Evolutionary conservation across 306 rosid species (phyloP).

Genomic region (Quercus berberidifolia): DNA sequence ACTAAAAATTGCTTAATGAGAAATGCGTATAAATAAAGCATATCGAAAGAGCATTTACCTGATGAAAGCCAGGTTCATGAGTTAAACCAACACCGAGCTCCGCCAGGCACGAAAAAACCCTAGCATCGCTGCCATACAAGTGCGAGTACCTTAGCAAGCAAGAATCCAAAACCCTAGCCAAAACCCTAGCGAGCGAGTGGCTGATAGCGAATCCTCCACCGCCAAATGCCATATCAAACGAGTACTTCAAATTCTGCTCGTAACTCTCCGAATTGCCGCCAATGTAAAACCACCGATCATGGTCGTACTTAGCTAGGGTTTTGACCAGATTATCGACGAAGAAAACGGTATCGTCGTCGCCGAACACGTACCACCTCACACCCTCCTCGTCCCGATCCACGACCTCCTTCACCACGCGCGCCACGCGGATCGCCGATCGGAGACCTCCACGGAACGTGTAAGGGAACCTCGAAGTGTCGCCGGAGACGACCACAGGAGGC

Average conservation of each 20-base stretch:
- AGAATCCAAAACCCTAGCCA: conserved; percentile 76
- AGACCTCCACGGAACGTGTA: conserved; percentile 63
- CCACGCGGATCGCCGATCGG: conserved; percentile 86
- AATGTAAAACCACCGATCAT: conserved; percentile 62
- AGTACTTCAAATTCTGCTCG: conserved; percentile 57
- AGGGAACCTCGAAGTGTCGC: conserved; percentile 57
- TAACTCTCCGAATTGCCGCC: conserved; percentile 86
- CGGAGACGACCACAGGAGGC: conserved; percentile 56
- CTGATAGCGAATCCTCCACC: conserved; percentile 94
- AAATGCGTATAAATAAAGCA: not conserved
- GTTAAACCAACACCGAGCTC: conserved; percentile 85
- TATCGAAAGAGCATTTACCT: conserved; percentile 36
- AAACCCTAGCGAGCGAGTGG: conserved; percentile 58
- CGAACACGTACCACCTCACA: conserved; percentile 89
- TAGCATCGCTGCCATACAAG: conserved; percentile 87
- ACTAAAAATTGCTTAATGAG: not conserved
- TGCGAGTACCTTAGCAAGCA: conserved; percentile 76
- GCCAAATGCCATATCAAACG: conserved; percentile 90
- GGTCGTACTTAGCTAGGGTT: conserved; percentile 66
- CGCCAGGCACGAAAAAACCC: conserved; percentile 75
- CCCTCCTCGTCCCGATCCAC: conserved; percentile 63
- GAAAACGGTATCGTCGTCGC: conserved; percentile 90
- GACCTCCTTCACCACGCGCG: conserved; percentile 73
- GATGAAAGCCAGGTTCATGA: conserved; percentile 95
- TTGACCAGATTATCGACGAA: conserved; percentile 74